Evolutionary conservation across 495 filamentous ascomycete genomes (phyloP).

Genomic region (Apiosordaria backusii): DNA sequence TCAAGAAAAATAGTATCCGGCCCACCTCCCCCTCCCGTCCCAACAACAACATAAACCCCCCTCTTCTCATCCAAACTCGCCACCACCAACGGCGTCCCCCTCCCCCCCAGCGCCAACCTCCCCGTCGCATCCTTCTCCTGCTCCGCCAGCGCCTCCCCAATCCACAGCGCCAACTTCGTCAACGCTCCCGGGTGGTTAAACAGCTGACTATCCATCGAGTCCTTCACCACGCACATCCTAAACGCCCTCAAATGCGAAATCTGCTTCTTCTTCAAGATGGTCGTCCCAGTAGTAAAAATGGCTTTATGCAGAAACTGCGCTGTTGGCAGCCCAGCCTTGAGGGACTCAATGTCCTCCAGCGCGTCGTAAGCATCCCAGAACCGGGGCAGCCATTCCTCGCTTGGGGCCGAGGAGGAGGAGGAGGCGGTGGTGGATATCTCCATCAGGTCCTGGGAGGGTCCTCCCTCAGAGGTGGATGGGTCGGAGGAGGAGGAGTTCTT

Average conservation of each 20-base stretch:
- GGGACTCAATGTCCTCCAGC: slow-evolving; percentile 70
- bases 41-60: slow-evolving; percentile 87
- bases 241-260: slow-evolving; percentile 89
- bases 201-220: slow-evolving; percentile 81
- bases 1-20: slow-evolving; percentile 57
- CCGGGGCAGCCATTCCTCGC: slow-evolving; percentile 66
- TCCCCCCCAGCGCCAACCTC: slow-evolving; percentile 62
- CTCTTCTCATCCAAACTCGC: slow-evolving; percentile 84
- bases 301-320: slow-evolving; percentile 88
- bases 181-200: slow-evolving; percentile 91
- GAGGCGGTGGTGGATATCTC: slow-evolving; percentile 33
- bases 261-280: slow-evolving; percentile 86
- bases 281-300: slow-evolving; percentile 89
- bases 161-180: slow-evolving; percentile 89
- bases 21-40: slow-evolving; percentile 76
- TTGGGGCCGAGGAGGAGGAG: slow-evolving; percentile 43
- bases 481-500: slow-evolving; percentile 41
- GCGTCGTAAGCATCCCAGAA: slow-evolving; percentile 97
- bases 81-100: slow-evolving; percentile 81
- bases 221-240: slow-evolving; percentile 92
- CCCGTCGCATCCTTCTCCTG: slow-evolving; percentile 73
- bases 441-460: slow-evolving; percentile 34
- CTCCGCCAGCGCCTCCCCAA: slow-evolving; percentile 87
- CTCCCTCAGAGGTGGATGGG: slow-evolving; percentile 24
- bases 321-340: slow-evolving; percentile 70